Conservation (phyloP, 2,329 filamentous ascomycete genomes). For the Helotiales sp. region DNA sequence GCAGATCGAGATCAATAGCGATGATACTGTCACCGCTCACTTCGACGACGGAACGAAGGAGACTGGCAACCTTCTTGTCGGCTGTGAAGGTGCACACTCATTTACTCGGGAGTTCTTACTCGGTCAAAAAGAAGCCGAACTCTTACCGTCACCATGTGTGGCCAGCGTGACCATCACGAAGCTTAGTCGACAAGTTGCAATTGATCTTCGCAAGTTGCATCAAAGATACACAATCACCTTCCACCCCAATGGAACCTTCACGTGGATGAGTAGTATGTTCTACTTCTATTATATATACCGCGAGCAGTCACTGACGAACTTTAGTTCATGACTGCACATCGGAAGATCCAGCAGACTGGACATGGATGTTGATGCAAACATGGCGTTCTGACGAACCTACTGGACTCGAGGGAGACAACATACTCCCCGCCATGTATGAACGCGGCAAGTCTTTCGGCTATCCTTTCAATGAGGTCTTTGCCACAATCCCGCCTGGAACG, state of each 20-base stretch:
- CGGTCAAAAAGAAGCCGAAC: conserved; percentile 34
- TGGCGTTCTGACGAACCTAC: conserved; percentile 22
- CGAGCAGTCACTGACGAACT: not conserved
- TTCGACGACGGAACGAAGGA: conserved; percentile 40
- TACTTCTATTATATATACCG: conserved; percentile 4
- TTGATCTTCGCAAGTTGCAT: conserved; percentile 53
- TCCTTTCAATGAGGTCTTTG: conserved; percentile 34
- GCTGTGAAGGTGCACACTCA: conserved; percentile 91
- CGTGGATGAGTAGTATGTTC: conserved; percentile 26
- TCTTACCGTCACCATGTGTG: conserved; percentile 37
- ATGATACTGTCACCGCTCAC: conserved; percentile 7
- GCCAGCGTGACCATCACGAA: conserved; percentile 40
- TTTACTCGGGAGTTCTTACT: conserved; percentile 87
- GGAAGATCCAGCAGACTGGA: conserved; percentile 25
- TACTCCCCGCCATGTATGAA: conserved; percentile 17
- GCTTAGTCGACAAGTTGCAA: conserved; percentile 48
- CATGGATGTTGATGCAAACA: conserved; percentile 28
- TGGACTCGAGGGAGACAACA: conserved; percentile 12
- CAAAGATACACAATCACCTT: conserved; percentile 48
- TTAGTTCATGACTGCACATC: conserved; percentile 39
- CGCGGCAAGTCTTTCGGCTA: conserved; percentile 16
- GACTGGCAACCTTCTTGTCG: conserved; percentile 72
- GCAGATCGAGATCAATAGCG: conserved; percentile 11
- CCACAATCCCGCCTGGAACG: conserved; percentile 21
- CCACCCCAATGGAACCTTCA: conserved; percentile 40